Evolutionary conservation across 2,329 filamentous ascomycete genomes (phyloP).

Genomic region (Penicillium palitans): DNA sequence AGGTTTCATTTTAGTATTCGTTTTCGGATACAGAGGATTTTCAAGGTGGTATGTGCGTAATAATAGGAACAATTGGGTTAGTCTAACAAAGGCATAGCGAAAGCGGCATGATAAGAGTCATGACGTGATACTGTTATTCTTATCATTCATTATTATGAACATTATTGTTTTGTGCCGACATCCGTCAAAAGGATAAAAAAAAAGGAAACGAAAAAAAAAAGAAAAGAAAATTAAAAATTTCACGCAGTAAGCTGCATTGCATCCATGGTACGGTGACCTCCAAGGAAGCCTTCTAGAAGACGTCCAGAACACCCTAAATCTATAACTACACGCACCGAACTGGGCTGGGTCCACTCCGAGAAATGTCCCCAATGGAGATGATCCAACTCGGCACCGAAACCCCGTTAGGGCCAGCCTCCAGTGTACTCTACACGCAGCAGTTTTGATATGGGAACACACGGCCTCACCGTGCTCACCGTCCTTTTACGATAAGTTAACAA

Average conservation of each 20-base stretch:
- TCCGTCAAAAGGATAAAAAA: neutral
- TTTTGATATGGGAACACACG: neutral
- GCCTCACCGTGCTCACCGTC: conserved; percentile 4
- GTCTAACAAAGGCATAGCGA: conserved; percentile 16
- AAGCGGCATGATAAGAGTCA: conserved; percentile 25
- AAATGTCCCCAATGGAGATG: neutral
- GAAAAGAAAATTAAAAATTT: neutral
- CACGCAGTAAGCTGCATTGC: conserved; percentile 17
- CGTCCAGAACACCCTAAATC: conserved; percentile 32
- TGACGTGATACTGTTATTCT: conserved; percentile 24
- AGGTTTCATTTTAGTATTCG: conserved; percentile 13
- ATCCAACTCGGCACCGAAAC: conserved; percentile 14
- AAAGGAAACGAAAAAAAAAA: neutral
- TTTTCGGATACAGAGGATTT: conserved; percentile 8
- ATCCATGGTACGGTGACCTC: conserved; percentile 18
- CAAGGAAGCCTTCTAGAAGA: conserved; percentile 37
- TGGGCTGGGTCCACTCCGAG: conserved; percentile 12
- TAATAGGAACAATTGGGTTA: neutral
- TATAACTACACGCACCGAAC: conserved; percentile 18
- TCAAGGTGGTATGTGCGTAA: neutral
- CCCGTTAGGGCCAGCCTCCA: neutral
- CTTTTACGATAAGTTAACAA: neutral
- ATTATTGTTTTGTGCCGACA: conserved; percentile 13
- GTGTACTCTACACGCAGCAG: conserved; percentile 11
- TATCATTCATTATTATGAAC: neutral